These are phyloP conservation scores for Aurantiochytrium sp. DNA, from an alignment of 108 stramenopile genomes.

Conservation along the genomic window DNA sequence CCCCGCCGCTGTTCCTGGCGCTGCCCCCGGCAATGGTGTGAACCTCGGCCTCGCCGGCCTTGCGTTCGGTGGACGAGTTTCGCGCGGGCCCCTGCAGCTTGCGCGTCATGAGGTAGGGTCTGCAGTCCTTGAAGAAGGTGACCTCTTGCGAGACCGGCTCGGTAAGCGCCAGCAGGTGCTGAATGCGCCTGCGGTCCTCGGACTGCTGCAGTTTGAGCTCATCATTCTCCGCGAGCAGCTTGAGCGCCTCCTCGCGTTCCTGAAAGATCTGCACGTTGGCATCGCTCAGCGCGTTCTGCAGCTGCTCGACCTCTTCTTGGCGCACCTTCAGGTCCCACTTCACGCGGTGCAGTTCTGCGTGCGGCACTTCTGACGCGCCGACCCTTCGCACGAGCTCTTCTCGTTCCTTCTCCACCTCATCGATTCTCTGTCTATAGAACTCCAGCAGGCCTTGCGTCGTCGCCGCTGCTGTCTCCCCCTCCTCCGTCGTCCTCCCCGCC, in stretches of 20 bases:
- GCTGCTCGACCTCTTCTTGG: constrained; percentile 31
- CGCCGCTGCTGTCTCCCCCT: neutral
- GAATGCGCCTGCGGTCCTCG: constrained; percentile 31
- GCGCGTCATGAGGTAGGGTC: constrained; percentile 31
- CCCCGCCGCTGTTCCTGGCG: neutral
- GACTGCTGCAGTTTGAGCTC: constrained; percentile 30
- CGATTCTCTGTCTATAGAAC: neutral
- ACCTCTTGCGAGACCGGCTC: constrained; percentile 34
- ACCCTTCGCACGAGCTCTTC: neutral
- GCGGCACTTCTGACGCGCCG: neutral
- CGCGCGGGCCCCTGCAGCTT: neutral
- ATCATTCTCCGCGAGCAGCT: constrained; percentile 29
- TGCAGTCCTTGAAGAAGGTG: constrained; percentile 39
- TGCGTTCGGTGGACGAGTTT: neutral
- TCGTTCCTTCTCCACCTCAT: neutral
- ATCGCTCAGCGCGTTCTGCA: constrained; percentile 36
- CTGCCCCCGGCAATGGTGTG: neutral
- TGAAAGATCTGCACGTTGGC: constrained; percentile 32
- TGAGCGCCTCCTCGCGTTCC: constrained; percentile 8
- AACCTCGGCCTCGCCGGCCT: neutral
- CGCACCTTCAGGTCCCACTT: constrained; percentile 33
- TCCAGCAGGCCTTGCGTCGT: neutral
- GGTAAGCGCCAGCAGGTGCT: constrained; percentile 34
- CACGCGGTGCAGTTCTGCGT: constrained; percentile 18
- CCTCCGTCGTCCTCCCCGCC: neutral